Conservation (phyloP, 2,329 filamentous ascomycete genomes). For the Colletotrichum scovillei region DNA sequence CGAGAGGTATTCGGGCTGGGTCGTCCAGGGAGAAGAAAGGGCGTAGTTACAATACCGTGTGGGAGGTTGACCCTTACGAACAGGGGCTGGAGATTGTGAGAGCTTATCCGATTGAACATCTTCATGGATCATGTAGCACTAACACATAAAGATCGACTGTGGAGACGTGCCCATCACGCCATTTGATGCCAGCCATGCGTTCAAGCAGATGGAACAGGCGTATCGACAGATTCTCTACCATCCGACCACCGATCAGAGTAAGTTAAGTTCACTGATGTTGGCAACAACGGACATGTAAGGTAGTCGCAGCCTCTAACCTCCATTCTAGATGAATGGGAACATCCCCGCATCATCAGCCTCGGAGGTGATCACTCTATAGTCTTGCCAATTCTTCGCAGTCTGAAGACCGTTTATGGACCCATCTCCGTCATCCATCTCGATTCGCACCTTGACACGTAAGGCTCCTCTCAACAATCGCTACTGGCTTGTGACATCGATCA, state of each 20-base stretch:
- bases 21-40: constrained; percentile 79
- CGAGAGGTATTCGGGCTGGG: constrained; percentile 85
- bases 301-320: neutral
- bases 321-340: neutral
- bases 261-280: neutral
- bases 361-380: neutral
- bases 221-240: constrained; percentile 54
- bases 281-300: neutral
- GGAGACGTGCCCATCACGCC: constrained; percentile 65
- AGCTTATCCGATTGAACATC: neutral
- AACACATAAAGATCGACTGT: neutral
- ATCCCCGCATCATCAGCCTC: neutral
- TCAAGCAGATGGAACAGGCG: constrained; percentile 85
- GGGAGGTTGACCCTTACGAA: constrained; percentile 3
- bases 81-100: neutral
- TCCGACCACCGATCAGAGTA: neutral
- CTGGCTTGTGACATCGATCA: neutral
- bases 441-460: neutral
- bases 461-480: neutral
- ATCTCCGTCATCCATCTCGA: neutral
- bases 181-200: constrained; percentile 84
- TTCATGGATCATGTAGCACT: neutral
- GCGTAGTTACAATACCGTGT: constrained; percentile 28
- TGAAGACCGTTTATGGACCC: neutral
- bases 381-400: neutral